phyloP scores from a whole-genome alignment of 1,284 basidiomycete genomes.

The Phenoliferia sp. region DNA sequence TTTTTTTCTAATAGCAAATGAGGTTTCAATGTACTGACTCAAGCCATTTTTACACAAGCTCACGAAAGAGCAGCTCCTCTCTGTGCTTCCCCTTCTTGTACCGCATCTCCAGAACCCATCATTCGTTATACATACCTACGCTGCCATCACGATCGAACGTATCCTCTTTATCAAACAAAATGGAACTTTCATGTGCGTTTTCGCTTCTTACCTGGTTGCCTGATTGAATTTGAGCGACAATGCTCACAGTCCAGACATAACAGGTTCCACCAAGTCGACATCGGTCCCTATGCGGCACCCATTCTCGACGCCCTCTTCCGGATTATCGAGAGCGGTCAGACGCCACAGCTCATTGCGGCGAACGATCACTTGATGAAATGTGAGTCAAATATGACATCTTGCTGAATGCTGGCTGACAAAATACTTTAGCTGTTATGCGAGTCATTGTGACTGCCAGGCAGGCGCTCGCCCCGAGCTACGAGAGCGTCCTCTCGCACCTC shows the following conservation, averaged over 20 bases:
- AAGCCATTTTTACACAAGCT: slow-evolving; percentile 54
- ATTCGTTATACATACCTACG: slow-evolving; percentile 47
- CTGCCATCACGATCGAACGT: slow-evolving; percentile 46
- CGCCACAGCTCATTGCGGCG: slow-evolving; percentile 91
- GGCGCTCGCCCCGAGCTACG: slow-evolving; percentile 63
- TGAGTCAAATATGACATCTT: slow-evolving; percentile 38
- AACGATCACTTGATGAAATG: slow-evolving; percentile 99
- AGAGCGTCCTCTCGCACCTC: slow-evolving; percentile 66
- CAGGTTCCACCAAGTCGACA: slow-evolving; percentile 80
- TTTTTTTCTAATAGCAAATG: neutral
- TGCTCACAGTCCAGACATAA: neutral
- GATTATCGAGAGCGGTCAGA: slow-evolving; percentile 75
- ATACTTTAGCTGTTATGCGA: slow-evolving; percentile 72
- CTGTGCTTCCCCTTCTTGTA: slow-evolving; percentile 83
- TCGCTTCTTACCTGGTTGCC: neutral
- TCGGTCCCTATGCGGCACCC: slow-evolving; percentile 71
- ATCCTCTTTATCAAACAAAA: slow-evolving; percentile 75
- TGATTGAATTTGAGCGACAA: neutral
- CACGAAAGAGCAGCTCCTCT: slow-evolving; percentile 87
- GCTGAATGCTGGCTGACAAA: neutral
- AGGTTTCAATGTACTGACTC: no score
- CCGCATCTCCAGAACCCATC: slow-evolving; percentile 59
- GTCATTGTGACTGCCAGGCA: slow-evolving; percentile 85
- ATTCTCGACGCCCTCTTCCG: slow-evolving; percentile 71
- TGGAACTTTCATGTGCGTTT: slow-evolving; percentile 59